Evolutionary conservation across 2,329 filamentous ascomycete species (phyloP), one percentile per base, ranked within the genome.

Genomic region (Colletotrichum brevisporum): DNA sequence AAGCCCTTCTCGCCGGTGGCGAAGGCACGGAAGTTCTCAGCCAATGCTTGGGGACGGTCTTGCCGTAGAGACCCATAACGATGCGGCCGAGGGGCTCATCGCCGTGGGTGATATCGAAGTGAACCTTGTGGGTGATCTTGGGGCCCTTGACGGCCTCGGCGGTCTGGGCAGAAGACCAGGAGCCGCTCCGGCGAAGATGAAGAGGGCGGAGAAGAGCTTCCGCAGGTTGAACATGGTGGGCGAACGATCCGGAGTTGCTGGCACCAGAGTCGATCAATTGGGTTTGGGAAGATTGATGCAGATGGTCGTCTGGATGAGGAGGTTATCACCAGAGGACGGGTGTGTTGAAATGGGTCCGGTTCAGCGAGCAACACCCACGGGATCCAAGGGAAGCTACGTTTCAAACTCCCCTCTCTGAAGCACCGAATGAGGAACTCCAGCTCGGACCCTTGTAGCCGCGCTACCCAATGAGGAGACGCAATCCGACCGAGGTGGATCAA

Each of bases 91-190:
- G 78, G 55, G 87, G 80, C 82, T 94, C 86, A 72, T 93, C 93
- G 77, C 91, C 94, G 77, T 94, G 90, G 76, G 87, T 83, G 74
- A 97, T 91, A 82, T 96, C 93, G 81, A 97, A 95, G 87, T 90
- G 96, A 83, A 96, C 94, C 90, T 97, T 97, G 87, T 93, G 87
- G 76, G 95, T 98, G 85, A 98, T 95, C 90, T 96, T 97, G 72
- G 94, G 95, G 54, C 96, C 95, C 85, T 95, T 94, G 74, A 86
- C 86, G 63, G 93, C 92, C 75, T 92, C 90, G 69, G 89, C 90
- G 41, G 89, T 88, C 82, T 94, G 91, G 74, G 92, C 87, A 90
- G 84, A 94, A 89, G 74, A 94, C 83, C 79, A 95, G n/a, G 86
- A 75, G 88, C 87, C 76, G 95, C 85, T 76, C 93, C 91, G 76